These are phyloP conservation scores for Paramecium sexaurelia DNA, from an alignment of 73 alveolate genomes.

Conservation along the genomic window DNA sequence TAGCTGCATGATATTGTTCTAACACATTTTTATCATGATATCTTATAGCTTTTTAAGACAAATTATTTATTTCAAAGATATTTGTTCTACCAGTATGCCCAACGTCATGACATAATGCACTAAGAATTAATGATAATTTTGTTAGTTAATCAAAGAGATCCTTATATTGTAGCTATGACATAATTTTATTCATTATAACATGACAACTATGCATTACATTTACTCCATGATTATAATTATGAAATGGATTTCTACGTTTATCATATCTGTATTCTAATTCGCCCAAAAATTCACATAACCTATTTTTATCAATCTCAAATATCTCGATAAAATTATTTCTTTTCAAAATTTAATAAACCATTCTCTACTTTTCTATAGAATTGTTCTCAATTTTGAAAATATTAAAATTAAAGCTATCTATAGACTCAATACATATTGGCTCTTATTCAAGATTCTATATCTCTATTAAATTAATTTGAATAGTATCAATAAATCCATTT, in stretches of 20 bases:
- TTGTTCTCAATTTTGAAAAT: background rate
- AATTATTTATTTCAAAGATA: conserved; percentile 70
- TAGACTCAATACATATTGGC: background rate
- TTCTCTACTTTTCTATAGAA: conserved; percentile 21
- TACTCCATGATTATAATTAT: conserved; percentile 68
- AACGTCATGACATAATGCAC: conserved; percentile 82
- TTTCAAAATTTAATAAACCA: background rate
- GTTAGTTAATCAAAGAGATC: background rate
- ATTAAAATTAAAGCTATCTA: conserved; percentile 25
- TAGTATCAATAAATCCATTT: background rate
- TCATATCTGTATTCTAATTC: conserved; percentile 38
- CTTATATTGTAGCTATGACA: background rate
- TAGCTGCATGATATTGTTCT: conserved; percentile 87
- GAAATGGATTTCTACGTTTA: conserved; percentile 70
- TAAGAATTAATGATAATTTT: background rate
- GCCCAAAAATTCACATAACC: conserved; percentile 41
- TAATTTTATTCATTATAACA: background rate
- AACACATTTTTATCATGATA: conserved; percentile 86
- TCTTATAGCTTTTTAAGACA: conserved; percentile 76
- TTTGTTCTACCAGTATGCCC: conserved; percentile 90
- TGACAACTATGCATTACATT: conserved; percentile 69
- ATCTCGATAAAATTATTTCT: conserved; percentile 14
- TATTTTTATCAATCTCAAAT: background rate
- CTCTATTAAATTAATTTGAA: background rate
- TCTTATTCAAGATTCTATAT: background rate